A percentile compares a stretch with the other conserved stretches of the same genome.
These are phyloP conservation scores for Lepidium africanum DNA, from an alignment of 345 rosid species.

Conservation along the genomic window DNA sequence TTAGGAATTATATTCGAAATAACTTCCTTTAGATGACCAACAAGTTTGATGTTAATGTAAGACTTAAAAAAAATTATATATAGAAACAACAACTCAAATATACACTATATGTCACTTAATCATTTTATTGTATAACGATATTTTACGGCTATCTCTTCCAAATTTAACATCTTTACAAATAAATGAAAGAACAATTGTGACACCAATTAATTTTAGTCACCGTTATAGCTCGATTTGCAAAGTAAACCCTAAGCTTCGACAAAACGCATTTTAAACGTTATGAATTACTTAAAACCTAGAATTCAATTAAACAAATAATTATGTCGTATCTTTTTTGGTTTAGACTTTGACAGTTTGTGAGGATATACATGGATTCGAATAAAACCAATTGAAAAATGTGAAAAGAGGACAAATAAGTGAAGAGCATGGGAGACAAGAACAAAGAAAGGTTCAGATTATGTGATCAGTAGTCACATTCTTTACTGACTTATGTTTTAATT, in stretches of 20 bases:
- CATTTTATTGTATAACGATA: not conserved
- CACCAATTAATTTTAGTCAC: not conserved
- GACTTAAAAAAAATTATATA: too few relatives aligned
- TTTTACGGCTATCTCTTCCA: not conserved
- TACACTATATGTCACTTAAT: not conserved
- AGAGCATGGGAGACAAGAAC: slow-evolving; percentile 27
- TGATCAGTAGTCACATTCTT: slow-evolving; percentile 13
- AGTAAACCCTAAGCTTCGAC: not conserved
- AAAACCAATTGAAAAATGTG: not conserved
- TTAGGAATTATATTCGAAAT: too few relatives aligned
- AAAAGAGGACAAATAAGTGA: slow-evolving; percentile 6
- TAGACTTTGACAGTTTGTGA: not conserved
- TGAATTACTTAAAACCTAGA: not conserved
- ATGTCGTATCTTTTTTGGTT: not conserved
- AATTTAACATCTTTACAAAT: not conserved
- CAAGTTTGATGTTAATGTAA: too few relatives aligned
- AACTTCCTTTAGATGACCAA: too few relatives aligned
- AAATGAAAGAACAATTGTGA: not conserved
- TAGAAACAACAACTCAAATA: too few relatives aligned
- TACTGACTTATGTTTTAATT: slow-evolving; percentile 13
- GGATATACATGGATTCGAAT: not conserved
- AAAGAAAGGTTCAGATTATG: slow-evolving; percentile 18
- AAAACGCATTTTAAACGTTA: not conserved
- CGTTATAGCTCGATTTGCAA: not conserved
- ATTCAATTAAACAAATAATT: not conserved